Evolutionary conservation across 108 stramenopile species (phyloP).

Genomic region (Aurantiochytrium sp.): DNA sequence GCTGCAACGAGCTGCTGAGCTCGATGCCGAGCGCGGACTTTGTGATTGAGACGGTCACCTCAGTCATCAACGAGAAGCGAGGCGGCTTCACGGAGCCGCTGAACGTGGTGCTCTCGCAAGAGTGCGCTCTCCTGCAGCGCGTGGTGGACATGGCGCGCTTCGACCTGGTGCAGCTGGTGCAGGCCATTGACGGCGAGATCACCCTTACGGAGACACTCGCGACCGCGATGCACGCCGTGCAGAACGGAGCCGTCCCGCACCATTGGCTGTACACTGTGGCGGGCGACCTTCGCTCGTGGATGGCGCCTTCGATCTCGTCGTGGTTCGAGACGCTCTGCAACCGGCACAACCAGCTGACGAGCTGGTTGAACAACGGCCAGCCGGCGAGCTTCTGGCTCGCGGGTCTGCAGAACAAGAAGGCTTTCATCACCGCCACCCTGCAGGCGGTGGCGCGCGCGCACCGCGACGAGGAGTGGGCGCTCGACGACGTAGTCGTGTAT

Average conservation of each 20-base stretch:
- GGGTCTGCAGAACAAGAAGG: conserved; percentile 81
- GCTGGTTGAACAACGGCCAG: conserved; percentile 68
- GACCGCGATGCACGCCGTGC: conserved; percentile 69
- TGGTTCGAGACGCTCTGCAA: conserved; percentile 75
- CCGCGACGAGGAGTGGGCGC: conserved; percentile 75
- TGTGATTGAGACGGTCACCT: conserved; percentile 68
- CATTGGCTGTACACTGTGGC: conserved; percentile 77
- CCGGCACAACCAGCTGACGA: conserved; percentile 73
- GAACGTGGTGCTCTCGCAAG: conserved; percentile 83
- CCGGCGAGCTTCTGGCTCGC: conserved; percentile 76
- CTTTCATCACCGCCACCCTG: conserved; percentile 80
- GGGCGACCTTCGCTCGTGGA: conserved; percentile 83
- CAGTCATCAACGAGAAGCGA: neutral
- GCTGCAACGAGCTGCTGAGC: conserved; percentile 64
- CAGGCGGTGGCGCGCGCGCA: conserved; percentile 80
- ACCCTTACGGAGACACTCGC: conserved; percentile 78
- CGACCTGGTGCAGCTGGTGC: conserved; percentile 68
- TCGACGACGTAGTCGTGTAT: conserved; percentile 78
- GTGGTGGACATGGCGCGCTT: conserved; percentile 74
- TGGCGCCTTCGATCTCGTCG: conserved; percentile 68
- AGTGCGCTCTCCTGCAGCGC: conserved; percentile 73
- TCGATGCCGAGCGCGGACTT: conserved; percentile 69
- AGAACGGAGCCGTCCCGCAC: conserved; percentile 69
- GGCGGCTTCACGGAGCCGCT: conserved; percentile 74
- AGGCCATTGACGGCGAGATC: conserved; percentile 82